A percentile compares a stretch with the other conserved stretches of the same genome.
Conservation (phyloP, 1,284 basidiomycete genomes). For the Trametes pubescens region DNA sequence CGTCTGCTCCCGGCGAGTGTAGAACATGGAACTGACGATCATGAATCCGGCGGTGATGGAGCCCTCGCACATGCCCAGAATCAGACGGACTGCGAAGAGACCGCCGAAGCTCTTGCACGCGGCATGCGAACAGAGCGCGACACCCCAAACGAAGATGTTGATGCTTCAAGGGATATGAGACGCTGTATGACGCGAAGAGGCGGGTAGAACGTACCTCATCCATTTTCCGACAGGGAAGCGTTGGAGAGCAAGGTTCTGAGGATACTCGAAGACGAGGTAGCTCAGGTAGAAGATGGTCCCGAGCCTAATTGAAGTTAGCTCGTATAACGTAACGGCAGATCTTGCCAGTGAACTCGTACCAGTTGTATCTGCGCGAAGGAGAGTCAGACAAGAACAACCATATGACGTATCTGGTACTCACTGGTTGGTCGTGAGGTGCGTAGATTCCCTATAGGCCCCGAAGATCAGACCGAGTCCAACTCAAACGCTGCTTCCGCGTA, state of each 20-base stretch:
- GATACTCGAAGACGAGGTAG: slow-evolving; percentile 75
- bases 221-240: slow-evolving; percentile 83
- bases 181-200: neutral
- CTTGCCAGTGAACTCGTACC: slow-evolving; percentile 27
- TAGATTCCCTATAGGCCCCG: slow-evolving; percentile 42
- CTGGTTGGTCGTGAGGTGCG: slow-evolving; percentile 44
- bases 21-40: slow-evolving; percentile 83
- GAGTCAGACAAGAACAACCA: neutral
- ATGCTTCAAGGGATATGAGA: slow-evolving; percentile 46
- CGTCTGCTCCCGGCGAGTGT: slow-evolving; percentile 78
- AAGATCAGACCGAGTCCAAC: neutral
- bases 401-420: slow-evolving; percentile 18
- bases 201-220: slow-evolving; percentile 64
- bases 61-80: slow-evolving; percentile 81
- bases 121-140: slow-evolving; percentile 69
- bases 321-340: neutral
- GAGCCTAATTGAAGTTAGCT: slow-evolving; percentile 53
- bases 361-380: slow-evolving; percentile 39
- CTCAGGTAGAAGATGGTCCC: slow-evolving; percentile 76
- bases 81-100: slow-evolving; percentile 68
- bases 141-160: slow-evolving; percentile 76
- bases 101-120: slow-evolving; percentile 78
- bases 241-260: slow-evolving; percentile 78
- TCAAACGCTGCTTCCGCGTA: slow-evolving; percentile 38
- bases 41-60: slow-evolving; percentile 82